Base-by-base conservation (phyloP, 2,329 filamentous ascomycete genomes). In the Arthroderma sp. region DNA sequence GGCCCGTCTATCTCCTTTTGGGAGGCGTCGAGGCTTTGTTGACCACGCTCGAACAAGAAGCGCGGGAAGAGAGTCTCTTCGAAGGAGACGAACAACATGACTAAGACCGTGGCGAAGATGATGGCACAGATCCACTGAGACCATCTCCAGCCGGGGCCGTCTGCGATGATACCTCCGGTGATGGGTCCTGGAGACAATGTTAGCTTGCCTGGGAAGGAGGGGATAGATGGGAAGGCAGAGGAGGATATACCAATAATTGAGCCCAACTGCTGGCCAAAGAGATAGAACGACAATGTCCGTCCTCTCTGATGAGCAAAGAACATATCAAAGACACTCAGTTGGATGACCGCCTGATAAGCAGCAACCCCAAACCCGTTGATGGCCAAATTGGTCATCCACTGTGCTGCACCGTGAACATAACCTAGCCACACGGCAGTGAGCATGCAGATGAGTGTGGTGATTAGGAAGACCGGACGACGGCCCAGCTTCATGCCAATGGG, bases 21-120 rank as follows among this genome's bases (percentile, higher is more conserved):
- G 11, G 43, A 39, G 17, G 52, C 25, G 37, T 59, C 59, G 7
- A 43, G 37, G n/a, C 49, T 33, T 25, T 55, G 25, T 39, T 64
- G 62, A 28, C 66, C 61, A 19, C 66, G 70, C 49, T 70, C 69
- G 54, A 68, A 56, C 5, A 69, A 70, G 4, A 65, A 57, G 11
- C 76, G 74, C 54, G 71, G 66, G 64, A 77, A 81, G 64, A 80
- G 82, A 4, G 81, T 82, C 66, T 83, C 81, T 66, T 83, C 81
- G 72, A 82, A 76, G 65, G 78, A 76, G 63, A 83, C 78, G 68
- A 81, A 82, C 1, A 79, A 67, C 61, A 81, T 73, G 17, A 82
- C 63, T 38, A 79, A 76, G 8, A 69, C 72, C 1, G 76, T 66
- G 0, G 68, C 78, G 2, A 70, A 66, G 61, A 83, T 74, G 28